Conservation (phyloP, 768 basidiomycete genomes). For the Suillus subalutaceus region DNA sequence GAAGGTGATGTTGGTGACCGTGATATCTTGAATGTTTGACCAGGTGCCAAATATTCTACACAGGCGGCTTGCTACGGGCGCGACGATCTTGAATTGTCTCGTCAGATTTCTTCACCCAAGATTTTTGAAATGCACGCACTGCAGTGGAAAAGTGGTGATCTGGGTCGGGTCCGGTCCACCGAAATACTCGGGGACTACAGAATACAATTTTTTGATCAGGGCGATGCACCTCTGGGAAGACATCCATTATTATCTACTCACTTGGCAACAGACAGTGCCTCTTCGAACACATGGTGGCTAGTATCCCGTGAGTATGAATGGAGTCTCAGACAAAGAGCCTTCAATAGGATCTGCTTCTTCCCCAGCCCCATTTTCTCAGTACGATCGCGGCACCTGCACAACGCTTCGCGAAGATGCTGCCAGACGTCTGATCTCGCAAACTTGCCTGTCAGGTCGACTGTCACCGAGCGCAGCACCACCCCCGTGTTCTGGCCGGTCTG, state of each 20-base stretch:
- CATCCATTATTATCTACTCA: constrained; percentile 25
- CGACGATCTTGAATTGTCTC: constrained; percentile 25
- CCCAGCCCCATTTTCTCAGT: not conserved
- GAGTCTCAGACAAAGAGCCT: constrained; percentile 38
- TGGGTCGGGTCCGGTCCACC: constrained; percentile 64
- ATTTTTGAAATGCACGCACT: constrained; percentile 37
- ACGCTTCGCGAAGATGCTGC: constrained; percentile 25
- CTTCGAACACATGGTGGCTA: constrained; percentile 31
- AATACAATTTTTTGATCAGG: constrained; percentile 1
- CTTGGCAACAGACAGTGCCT: constrained; percentile 39
- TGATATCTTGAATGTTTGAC: constrained; percentile 47
- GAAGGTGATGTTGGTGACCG: constrained; percentile 51
- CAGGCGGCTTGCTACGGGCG: constrained; percentile 24
- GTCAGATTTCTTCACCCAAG: not conserved
- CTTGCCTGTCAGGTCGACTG: constrained; percentile 33
- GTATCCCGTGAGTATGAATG: constrained; percentile 41
- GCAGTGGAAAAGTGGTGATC: constrained; percentile 65
- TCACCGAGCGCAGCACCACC: constrained; percentile 30
- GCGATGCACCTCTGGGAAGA: constrained; percentile 5
- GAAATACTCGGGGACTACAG: constrained; percentile 48
- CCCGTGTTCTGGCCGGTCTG: constrained; percentile 14
- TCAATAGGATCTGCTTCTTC: constrained; percentile 23
- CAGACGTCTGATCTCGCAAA: constrained; percentile 31
- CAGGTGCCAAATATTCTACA: constrained; percentile 38
- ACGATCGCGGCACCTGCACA: constrained; percentile 28